These are phyloP conservation scores for Talaromyces sp. DNA, from an alignment of 2,329 filamentous ascomycete species.

Conservation along the genomic window DNA sequence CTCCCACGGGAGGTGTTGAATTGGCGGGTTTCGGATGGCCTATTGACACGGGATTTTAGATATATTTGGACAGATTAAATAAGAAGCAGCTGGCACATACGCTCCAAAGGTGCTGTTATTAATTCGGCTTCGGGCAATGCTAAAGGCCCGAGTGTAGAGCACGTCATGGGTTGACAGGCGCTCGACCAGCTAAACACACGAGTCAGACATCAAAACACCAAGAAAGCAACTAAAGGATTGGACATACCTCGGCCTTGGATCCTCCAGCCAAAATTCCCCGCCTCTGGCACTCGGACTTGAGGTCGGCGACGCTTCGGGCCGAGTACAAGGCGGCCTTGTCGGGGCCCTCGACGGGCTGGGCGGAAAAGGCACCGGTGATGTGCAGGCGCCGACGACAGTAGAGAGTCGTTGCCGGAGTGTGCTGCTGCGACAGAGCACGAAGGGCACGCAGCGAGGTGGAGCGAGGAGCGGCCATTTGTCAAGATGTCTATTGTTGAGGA, in stretches of 20 bases:
- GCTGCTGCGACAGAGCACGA: conserved; percentile 38
- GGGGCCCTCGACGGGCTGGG: conserved; percentile 44
- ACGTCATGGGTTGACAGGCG: conserved; percentile 52
- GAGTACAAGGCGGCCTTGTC: conserved; percentile 50
- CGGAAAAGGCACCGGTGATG: conserved; percentile 58
- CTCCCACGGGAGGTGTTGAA: conserved; percentile 59
- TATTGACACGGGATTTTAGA: not conserved
- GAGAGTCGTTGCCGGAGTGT: conserved; percentile 23
- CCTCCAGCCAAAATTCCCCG: conserved; percentile 45
- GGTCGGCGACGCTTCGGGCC: conserved; percentile 48
- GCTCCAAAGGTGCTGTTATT: conserved; percentile 37
- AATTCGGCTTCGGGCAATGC: conserved; percentile 49
- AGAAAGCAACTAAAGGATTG: not conserved
- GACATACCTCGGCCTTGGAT: conserved; percentile 46
- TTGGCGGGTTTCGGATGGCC: conserved; percentile 37
- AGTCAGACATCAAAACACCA: not conserved
- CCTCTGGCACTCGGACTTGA: conserved; percentile 49
- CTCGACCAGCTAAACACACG: conserved; percentile 42
- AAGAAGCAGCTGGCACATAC: conserved; percentile 21
- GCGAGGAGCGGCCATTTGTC: conserved; percentile 40
- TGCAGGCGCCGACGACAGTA: conserved; percentile 48
- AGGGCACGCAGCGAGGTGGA: conserved; percentile 43
- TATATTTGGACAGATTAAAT: not conserved
- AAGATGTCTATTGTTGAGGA: not conserved
- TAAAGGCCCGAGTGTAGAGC: conserved; percentile 50